Evolutionary conservation across 2,329 filamentous ascomycete genomes (phyloP), one percentile per base, ranked within the genome.

Genomic region (Fonsecaea pedrosoi): DNA sequence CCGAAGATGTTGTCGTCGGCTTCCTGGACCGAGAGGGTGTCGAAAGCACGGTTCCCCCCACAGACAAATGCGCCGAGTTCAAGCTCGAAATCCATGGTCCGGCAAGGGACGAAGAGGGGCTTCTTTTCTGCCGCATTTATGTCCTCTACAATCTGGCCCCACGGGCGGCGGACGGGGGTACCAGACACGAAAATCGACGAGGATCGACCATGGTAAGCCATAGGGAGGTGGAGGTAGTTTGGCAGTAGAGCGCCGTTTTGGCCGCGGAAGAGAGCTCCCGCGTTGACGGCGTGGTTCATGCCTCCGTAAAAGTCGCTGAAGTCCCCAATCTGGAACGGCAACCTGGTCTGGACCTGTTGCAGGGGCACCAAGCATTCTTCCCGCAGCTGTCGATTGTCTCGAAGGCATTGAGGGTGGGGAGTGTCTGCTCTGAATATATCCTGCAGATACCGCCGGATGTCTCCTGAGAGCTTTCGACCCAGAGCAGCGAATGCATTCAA

Each of bases 1-100:
- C 92, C 92, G 74, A 94, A 94, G 34, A 95, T 83, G 73, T 88
- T 84, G 21, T 91, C 85, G 58, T 89, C 86, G 0, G 91, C 91
- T 48, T 89, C 79, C 2, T 81, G 78, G 30, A 94, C 84, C 0
- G 81, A 77, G 30, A 94, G 83, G 0, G 87, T 42, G 15, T 54
- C 54, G 84, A 61, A 85, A 78, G 5, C 90, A 90, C 72, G 91
- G 81, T 1, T 83, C 77, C 73, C 90, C 92, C 0, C 83, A 80
- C 60, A 79, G 84, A 76, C 86, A 87, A 9, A 94, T 82, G 72
- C 94, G 90, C 90, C 92, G 13, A 95, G 79, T 77, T 95, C 92
- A 1, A 95, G 83, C 77, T 95, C 92, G 38, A 94, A 87, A 73
- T 95, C 92, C 1, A 95, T 80, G 73, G 86, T 86, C 70, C 86